These are phyloP conservation scores for Acarospora socialis DNA, from an alignment of 2,329 filamentous ascomycete genomes.

Conservation along the genomic window DNA sequence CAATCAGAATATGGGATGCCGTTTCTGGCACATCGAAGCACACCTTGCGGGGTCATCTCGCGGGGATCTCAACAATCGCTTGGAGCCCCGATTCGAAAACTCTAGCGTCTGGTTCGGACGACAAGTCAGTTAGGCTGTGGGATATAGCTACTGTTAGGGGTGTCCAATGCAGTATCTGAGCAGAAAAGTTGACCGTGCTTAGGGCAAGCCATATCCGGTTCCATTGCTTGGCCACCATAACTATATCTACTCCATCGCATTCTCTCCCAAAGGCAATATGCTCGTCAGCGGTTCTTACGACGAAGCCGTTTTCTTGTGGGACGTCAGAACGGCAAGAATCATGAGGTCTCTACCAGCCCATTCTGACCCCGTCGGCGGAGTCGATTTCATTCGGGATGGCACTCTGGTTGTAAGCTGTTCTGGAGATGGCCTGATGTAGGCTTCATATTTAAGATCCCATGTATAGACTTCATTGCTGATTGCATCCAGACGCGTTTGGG, in stretches of 20 bases:
- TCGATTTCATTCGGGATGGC: constrained; percentile 85
- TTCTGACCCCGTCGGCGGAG: constrained; percentile 83
- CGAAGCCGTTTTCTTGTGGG: constrained; percentile 94
- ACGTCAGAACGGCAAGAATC: constrained; percentile 70
- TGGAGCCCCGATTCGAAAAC: constrained; percentile 85
- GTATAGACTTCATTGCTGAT: background rate
- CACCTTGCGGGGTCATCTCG: constrained; percentile 83
- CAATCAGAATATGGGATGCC: constrained; percentile 83
- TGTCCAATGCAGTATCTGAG: no score
- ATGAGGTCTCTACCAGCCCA: constrained; percentile 91
- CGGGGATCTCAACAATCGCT: constrained; percentile 81
- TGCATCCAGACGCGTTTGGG: constrained; percentile 66
- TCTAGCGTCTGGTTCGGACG: constrained; percentile 82
- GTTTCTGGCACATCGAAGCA: constrained; percentile 65
- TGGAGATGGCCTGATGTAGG: constrained; percentile 64
- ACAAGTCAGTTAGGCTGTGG: constrained; percentile 93
- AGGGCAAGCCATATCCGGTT: constrained; percentile 43
- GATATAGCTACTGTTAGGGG: constrained; percentile 44
- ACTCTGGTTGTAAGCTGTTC: constrained; percentile 86
- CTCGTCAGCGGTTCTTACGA: constrained; percentile 91
- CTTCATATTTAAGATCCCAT: constrained; percentile 1
- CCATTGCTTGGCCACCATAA: constrained; percentile 79
- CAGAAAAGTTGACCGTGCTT: no score
- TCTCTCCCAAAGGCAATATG: constrained; percentile 97
- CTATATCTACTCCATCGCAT: constrained; percentile 86